Percentiles rank a stretch among this genome's conserved stretches.
Conservation (phyloP, 441 rosid genomes). For the Omphalea diandra region DNA sequence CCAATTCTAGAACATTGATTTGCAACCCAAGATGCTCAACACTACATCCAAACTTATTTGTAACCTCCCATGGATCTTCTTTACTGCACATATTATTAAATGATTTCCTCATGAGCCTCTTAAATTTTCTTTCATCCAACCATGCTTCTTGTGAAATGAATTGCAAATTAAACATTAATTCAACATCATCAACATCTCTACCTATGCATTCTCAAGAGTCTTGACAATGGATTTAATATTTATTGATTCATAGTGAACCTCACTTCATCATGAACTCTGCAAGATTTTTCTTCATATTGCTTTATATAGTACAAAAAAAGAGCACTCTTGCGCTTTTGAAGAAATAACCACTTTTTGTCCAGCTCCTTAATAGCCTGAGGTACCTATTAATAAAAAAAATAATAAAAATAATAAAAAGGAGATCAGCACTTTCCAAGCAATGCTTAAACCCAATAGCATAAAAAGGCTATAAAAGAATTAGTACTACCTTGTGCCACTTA, state of each 20-base stretch:
- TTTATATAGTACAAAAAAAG: slow-evolving; percentile 64
- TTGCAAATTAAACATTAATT: slow-evolving; percentile 83
- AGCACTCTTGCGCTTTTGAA: slow-evolving; percentile 83
- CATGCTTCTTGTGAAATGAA: slow-evolving; percentile 78
- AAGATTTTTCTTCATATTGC: slow-evolving; percentile 77
- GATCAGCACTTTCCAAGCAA: too few relatives aligned
- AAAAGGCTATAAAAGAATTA: too few relatives aligned
- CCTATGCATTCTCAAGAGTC: slow-evolving; percentile 66
- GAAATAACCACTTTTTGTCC: too few relatives aligned
- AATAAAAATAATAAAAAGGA: too few relatives aligned
- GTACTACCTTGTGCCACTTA: slow-evolving; percentile 27
- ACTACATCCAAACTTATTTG: slow-evolving; percentile 79
- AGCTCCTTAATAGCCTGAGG: too few relatives aligned
- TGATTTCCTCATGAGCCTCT: slow-evolving; percentile 84
- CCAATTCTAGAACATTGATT: slow-evolving; percentile 58
- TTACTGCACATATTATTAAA: slow-evolving; percentile 69
- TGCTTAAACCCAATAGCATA: too few relatives aligned
- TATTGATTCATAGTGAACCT: slow-evolving; percentile 67
- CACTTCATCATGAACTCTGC: slow-evolving; percentile 75
- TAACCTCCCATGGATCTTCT: slow-evolving; percentile 88
- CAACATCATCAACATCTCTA: slow-evolving; percentile 96
- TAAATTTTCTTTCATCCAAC: slow-evolving; percentile 72
- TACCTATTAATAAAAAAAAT: too few relatives aligned
- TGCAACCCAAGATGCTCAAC: slow-evolving; percentile 79
- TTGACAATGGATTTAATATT: slow-evolving; percentile 67